phyloP scores from a whole-genome alignment of 2,329 filamentous ascomycete species.

The Ploettnerulaceae sp. region DNA sequence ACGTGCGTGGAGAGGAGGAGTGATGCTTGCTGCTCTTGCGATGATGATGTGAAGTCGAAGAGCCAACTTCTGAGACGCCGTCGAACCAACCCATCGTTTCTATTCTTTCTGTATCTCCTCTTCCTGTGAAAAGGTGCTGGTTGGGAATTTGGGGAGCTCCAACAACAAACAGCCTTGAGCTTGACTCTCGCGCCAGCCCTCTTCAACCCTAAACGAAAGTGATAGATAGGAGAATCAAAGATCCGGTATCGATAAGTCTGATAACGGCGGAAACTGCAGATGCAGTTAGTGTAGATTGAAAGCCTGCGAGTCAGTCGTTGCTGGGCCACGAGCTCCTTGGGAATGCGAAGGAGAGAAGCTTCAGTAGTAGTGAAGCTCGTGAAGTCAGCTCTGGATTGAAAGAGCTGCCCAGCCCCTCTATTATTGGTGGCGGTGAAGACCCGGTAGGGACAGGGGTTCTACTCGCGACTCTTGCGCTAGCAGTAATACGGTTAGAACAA shows the following conservation, averaged over 20 bases:
- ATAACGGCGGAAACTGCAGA: no score
- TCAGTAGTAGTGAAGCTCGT: background rate
- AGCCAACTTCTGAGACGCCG: constrained; percentile 34
- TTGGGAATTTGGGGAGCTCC: no score
- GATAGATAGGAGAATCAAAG: no score
- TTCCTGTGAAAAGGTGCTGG: no score
- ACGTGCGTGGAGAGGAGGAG: background rate
- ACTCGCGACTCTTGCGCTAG: background rate
- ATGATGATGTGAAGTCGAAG: constrained; percentile 19
- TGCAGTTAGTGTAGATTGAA: no score
- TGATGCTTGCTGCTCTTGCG: constrained; percentile 8
- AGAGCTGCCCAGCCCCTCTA: background rate
- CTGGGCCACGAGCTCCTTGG: background rate
- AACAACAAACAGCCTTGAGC: no score
- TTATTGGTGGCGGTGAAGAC: background rate
- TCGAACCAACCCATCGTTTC: constrained; percentile 43
- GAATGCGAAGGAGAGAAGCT: background rate
- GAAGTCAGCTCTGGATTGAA: constrained; percentile 1
- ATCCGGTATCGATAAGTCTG: no score
- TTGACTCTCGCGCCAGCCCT: no score
- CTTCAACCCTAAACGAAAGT: no score
- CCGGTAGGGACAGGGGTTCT: background rate
- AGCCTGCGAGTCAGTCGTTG: background rate
- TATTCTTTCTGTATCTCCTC: background rate
- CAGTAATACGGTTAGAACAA: background rate